Evolutionary conservation across 371 early-diverging fungal genomes (phyloP).

Genomic region (Gilbertella persicaria): DNA sequence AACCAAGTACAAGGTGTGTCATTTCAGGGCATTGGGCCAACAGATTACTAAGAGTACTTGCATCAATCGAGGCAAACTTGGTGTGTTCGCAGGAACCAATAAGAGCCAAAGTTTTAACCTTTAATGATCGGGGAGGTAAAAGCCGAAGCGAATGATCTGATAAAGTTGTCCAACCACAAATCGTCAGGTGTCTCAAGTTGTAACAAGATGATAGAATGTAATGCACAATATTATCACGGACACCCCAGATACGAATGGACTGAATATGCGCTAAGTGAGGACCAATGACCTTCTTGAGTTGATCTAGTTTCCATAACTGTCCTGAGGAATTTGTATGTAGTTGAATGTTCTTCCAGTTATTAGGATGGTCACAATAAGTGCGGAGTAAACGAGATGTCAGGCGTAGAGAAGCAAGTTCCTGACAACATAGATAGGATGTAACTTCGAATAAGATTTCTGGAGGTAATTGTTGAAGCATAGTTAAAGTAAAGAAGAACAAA

Average conservation of each 20-base stretch:
- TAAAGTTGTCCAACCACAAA: conserved; percentile 36
- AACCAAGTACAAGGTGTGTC: conserved; percentile 18
- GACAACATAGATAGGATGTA: conserved; percentile 13
- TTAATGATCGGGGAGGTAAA: conserved; percentile 15
- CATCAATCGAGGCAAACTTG: conserved; percentile 33
- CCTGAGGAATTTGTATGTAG: background rate
- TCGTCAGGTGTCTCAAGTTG: conserved; percentile 25
- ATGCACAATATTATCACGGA: conserved; percentile 30
- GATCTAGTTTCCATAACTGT: conserved; percentile 23
- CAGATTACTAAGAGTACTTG: conserved; percentile 24
- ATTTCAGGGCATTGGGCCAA: conserved; percentile 27
- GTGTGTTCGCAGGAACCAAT: conserved; percentile 21
- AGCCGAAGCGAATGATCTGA: conserved; percentile 33
- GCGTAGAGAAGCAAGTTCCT: conserved; percentile 18
- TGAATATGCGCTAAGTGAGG: conserved; percentile 28
- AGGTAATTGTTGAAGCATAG: conserved; percentile 17
- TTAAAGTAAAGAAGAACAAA: conserved; percentile 1
- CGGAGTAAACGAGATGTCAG: conserved; percentile 15
- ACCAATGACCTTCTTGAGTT: conserved; percentile 22
- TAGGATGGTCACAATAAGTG: conserved; percentile 18
- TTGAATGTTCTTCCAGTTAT: conserved; percentile 12
- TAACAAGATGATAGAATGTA: conserved; percentile 29
- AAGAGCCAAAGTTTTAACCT: conserved; percentile 16
- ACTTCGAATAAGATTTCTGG: conserved; percentile 21
- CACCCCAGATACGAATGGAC: conserved; percentile 29